A percentile compares a stretch with the other conserved stretches of the same genome.
phyloP scores from a whole-genome alignment of 192 early-diverging fungal species.

The Podila clonocystis region DNA sequence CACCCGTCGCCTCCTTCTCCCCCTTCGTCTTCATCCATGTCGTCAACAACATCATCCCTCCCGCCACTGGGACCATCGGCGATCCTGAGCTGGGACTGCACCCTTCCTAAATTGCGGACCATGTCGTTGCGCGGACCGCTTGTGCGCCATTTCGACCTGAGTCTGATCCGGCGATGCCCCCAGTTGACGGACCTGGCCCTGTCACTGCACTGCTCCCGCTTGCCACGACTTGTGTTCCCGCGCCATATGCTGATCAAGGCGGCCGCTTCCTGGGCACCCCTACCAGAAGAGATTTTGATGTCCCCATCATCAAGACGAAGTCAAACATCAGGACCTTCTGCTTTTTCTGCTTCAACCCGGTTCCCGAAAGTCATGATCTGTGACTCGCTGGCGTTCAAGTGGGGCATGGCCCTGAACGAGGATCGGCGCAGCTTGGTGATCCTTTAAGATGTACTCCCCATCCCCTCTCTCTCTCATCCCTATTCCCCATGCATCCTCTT shows the following conservation, averaged over 20 bases:
- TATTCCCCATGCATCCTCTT: too few species aligned
- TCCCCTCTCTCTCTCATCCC: too few species aligned
- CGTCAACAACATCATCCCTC: background rate
- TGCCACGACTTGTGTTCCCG: conserved; percentile 23
- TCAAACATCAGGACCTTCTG: background rate
- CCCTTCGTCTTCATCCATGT: background rate
- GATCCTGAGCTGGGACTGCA: conserved; percentile 24
- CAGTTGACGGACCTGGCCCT: conserved; percentile 29
- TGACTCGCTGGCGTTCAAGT: conserved; percentile 33
- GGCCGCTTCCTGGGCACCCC: background rate
- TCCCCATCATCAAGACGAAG: background rate
- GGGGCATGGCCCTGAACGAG: conserved; percentile 20
- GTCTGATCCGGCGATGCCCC: conserved; percentile 27
- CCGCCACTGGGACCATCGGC: background rate
- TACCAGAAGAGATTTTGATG: background rate
- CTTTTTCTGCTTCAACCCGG: background rate
- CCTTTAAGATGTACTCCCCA: background rate
- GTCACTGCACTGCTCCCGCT: conserved; percentile 29
- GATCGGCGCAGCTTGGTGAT: conserved; percentile 28
- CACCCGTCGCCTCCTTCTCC: background rate
- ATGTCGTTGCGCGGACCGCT: conserved; percentile 31
- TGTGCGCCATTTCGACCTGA: conserved; percentile 25
- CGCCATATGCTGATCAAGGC: background rate
- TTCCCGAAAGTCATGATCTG: conserved; percentile 33
- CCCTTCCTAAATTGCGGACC: conserved; percentile 17